Conservation (phyloP, 2,329 filamentous ascomycete genomes). For the Biscogniauxia marginata region DNA sequence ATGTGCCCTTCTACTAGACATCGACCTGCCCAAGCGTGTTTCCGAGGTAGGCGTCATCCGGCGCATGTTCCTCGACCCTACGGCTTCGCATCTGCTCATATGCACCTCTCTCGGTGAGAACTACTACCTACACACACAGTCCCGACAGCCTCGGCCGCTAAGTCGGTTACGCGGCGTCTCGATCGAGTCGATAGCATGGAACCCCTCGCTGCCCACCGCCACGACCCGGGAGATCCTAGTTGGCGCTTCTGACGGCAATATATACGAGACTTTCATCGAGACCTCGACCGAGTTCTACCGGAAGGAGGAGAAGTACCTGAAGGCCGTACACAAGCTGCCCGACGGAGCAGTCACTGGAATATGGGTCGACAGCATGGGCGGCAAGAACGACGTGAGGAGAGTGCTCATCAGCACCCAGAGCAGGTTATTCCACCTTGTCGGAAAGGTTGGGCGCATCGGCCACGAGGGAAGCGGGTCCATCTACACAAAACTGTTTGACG, state of each 20-base stretch:
- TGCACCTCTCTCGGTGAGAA: conserved; percentile 92
- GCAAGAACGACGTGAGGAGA: conserved; percentile 69
- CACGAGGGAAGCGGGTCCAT: conserved; percentile 81
- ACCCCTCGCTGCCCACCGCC: conserved; percentile 85
- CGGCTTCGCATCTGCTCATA: conserved; percentile 89
- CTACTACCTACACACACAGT: conserved; percentile 96
- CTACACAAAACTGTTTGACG: conserved; percentile 85
- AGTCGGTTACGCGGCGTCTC: conserved; percentile 80
- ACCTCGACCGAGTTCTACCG: conserved; percentile 92
- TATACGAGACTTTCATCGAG: conserved; percentile 95
- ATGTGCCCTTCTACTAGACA: conserved; percentile 58
- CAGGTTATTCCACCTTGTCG: conserved; percentile 76
- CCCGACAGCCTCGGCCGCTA: conserved; percentile 79
- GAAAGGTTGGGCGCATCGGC: conserved; percentile 69
- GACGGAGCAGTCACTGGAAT: conserved; percentile 84
- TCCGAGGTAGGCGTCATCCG: conserved; percentile 90
- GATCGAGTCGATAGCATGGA: conserved; percentile 93
- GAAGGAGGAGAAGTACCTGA: conserved; percentile 90
- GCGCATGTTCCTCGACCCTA: conserved; percentile 96
- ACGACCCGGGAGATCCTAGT: conserved; percentile 93
- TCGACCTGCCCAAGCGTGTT: conserved; percentile 91
- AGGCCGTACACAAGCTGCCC: conserved; percentile 75
- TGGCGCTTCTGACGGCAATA: conserved; percentile 87
- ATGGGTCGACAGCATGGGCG: conserved; percentile 73
- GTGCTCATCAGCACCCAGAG: conserved; percentile 78